Conservation (phyloP, 257 asterid genomes). For the Solanum ossicruentum region DNA sequence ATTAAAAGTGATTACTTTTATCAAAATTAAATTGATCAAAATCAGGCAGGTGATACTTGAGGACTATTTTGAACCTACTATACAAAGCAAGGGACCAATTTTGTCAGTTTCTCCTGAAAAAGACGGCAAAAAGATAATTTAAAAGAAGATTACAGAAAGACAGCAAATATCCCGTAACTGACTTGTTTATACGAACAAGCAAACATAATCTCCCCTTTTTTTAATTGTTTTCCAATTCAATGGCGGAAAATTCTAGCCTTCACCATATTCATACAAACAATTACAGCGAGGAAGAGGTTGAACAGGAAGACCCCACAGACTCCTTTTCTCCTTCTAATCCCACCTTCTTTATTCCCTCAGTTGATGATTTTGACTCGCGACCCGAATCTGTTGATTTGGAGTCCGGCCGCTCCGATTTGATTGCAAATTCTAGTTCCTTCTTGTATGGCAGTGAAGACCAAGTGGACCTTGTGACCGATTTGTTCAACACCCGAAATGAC, state of each 20-base stretch:
- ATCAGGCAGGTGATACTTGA: too few species aligned
- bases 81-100: too few species aligned
- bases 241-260: not conserved
- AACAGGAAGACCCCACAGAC: not conserved
- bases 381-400: not conserved
- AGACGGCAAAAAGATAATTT: too few species aligned
- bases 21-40: too few species aligned
- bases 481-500: not conserved
- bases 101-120: too few species aligned
- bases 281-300: not conserved
- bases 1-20: too few species aligned
- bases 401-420: not conserved
- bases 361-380: not conserved
- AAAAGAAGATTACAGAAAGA: too few species aligned
- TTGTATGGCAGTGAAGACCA: not conserved
- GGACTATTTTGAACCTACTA: too few species aligned
- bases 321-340: not conserved
- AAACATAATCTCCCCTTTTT: too few species aligned
- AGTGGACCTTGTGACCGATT: not conserved
- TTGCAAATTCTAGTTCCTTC: not conserved
- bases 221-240: not conserved
- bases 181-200: too few species aligned
- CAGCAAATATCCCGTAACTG: too few species aligned
- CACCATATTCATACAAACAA: not conserved
- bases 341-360: not conserved